Evolutionary conservation across 169 alveolate genomes (phyloP).

Genomic region (Toxoplasma gondii): DNA sequence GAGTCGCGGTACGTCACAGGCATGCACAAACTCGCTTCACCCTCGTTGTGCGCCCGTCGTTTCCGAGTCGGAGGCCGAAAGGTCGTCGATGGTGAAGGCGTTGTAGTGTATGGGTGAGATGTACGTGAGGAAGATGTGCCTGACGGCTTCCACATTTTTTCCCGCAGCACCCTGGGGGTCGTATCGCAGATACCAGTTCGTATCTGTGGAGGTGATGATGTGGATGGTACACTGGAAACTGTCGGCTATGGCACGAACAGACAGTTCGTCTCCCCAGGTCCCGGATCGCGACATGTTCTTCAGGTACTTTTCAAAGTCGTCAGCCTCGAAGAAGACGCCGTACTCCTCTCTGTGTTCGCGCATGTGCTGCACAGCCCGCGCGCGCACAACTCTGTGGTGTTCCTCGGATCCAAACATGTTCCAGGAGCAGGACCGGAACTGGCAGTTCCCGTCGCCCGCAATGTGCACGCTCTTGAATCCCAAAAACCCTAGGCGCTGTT

Average conservation of each 20-base stretch:
- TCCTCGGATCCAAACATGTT: conserved; percentile 73
- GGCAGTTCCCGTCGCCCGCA: conserved; percentile 79
- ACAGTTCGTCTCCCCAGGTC: conserved; percentile 80
- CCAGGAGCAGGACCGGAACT: conserved; percentile 76
- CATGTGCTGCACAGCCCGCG: conserved; percentile 72
- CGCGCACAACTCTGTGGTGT: conserved; percentile 72
- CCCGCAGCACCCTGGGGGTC: conserved; percentile 49
- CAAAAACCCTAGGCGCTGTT: conserved; percentile 69
- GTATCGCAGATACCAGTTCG: conserved; percentile 75
- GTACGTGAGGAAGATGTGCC: conserved; percentile 76
- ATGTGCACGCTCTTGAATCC: conserved; percentile 68
- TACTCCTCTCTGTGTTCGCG: conserved; percentile 63
- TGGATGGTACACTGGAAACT: conserved; percentile 75
- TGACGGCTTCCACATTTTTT: conserved; percentile 27
- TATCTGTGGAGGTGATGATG: conserved; percentile 74
- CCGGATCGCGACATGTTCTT: conserved; percentile 73
- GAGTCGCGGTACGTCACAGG: neutral
- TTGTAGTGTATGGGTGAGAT: conserved; percentile 77
- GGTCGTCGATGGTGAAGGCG: conserved; percentile 58
- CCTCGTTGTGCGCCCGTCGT: neutral
- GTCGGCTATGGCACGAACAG: conserved; percentile 78
- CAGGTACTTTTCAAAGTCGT: conserved; percentile 55
- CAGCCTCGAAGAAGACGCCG: conserved; percentile 69
- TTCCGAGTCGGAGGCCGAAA: neutral
- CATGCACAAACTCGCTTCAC: neutral